phyloP scores from a whole-genome alignment of 2,329 filamentous ascomycete genomes.

The Geoglossum cookeanum region DNA sequence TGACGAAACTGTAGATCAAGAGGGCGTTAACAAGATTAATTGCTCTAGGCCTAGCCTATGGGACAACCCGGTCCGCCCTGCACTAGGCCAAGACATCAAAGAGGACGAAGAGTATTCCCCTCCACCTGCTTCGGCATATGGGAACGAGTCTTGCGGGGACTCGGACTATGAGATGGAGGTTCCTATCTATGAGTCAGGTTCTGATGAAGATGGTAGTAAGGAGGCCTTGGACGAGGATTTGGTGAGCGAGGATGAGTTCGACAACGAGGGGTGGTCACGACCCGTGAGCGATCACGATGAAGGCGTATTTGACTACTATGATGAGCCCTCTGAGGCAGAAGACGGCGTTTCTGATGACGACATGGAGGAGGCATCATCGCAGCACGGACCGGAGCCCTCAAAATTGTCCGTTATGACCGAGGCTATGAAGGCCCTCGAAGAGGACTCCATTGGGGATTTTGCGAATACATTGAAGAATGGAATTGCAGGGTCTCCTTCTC shows the following conservation, averaged over 20 bases:
- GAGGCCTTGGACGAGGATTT: conserved; percentile 7
- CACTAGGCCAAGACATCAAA: background rate
- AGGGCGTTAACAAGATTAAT: background rate
- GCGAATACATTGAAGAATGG: too few relatives aligned
- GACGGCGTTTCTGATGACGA: background rate
- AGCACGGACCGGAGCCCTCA: background rate
- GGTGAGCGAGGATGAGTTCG: conserved; percentile 7
- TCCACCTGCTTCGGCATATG: background rate
- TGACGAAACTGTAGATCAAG: background rate
- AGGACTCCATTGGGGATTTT: background rate
- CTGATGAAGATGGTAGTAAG: conserved; percentile 7
- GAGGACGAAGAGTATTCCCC: background rate
- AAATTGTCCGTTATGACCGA: background rate
- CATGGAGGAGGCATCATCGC: background rate
- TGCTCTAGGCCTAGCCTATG: background rate
- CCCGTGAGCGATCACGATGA: background rate
- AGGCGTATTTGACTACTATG: background rate
- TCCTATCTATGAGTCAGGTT: conserved; percentile 1
- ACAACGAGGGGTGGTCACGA: conserved; percentile 7
- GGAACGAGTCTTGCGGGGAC: background rate
- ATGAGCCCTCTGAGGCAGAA: background rate
- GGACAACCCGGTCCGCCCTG: background rate
- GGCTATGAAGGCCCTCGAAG: background rate
- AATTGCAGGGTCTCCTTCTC: too few relatives aligned
- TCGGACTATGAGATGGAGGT: too few relatives aligned